A percentile compares a stretch with the other conserved stretches of the same genome.
These are phyloP conservation scores for Begonia loranthoides DNA, from an alignment of 306 rosid species.

Conservation along the genomic window DNA sequence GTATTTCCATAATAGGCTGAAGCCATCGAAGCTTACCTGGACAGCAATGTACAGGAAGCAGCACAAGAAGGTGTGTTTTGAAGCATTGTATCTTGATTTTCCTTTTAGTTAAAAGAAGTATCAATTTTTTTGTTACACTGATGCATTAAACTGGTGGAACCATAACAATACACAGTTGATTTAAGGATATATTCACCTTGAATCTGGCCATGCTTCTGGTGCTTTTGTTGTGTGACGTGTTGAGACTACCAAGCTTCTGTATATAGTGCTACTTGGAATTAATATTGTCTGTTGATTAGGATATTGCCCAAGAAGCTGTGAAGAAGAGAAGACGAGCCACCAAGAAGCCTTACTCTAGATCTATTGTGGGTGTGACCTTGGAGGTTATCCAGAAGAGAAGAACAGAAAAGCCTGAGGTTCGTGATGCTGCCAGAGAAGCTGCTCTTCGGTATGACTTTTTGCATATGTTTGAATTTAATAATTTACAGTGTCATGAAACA, in stretches of 20 bases:
- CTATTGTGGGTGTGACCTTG: not conserved
- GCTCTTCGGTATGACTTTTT: not conserved
- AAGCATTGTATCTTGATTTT: not conserved
- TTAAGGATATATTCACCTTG: too few relatives aligned
- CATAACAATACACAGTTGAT: too few relatives aligned
- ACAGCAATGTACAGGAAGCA: conserved; percentile 51
- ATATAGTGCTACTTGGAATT: not conserved
- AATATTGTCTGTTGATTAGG: not conserved
- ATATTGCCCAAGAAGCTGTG: not conserved
- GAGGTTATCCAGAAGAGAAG: not conserved
- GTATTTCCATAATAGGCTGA: conserved; percentile 35
- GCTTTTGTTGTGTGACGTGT: too few relatives aligned
- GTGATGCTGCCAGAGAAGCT: conserved; percentile 1
- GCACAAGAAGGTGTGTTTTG: conserved; percentile 33
- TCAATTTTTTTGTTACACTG: not conserved
- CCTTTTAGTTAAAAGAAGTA: not conserved
- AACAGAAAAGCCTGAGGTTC: not conserved
- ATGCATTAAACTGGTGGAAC: not conserved
- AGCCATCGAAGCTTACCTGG: conserved; percentile 57
- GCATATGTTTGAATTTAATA: not conserved
- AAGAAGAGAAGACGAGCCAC: not conserved
- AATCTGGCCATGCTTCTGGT: too few relatives aligned
- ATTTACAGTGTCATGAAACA: not conserved
- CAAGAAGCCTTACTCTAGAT: not conserved
- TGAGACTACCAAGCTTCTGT: too few relatives aligned